Evolutionary conservation across 495 filamentous ascomycete species (phyloP).

Genomic region (Lophium mytilinum): DNA sequence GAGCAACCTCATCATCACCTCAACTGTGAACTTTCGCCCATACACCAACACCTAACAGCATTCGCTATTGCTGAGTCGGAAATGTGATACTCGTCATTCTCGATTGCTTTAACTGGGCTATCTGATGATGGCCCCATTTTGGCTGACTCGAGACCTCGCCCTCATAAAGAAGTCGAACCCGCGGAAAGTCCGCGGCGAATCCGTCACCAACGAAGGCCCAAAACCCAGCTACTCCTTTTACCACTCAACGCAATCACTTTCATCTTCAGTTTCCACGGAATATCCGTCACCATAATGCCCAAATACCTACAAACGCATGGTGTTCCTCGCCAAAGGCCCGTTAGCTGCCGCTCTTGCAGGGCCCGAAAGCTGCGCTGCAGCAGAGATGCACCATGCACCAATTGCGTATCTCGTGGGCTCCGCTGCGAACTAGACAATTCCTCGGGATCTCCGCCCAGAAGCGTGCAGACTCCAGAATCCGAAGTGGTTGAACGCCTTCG

Average conservation of each 20-base stretch:
- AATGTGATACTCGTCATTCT: too few relatives aligned
- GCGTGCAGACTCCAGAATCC: neutral
- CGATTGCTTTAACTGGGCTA: too few relatives aligned
- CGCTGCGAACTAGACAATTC: constrained; percentile 17
- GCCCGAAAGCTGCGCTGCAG: constrained; percentile 28
- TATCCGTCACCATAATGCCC: constrained; percentile 10
- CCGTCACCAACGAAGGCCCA: too few relatives aligned
- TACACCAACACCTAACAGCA: too few relatives aligned
- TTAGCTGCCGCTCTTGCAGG: constrained; percentile 15
- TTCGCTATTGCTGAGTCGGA: too few relatives aligned
- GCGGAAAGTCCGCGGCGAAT: too few relatives aligned
- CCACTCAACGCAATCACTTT: neutral
- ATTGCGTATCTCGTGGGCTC: constrained; percentile 27
- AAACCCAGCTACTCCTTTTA: too few relatives aligned
- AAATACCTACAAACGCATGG: constrained; percentile 3
- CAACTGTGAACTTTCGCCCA: too few relatives aligned
- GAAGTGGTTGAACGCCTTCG: constrained; percentile 10
- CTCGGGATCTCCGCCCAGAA: neutral
- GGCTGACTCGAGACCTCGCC: too few relatives aligned
- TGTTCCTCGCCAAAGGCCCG: constrained; percentile 12
- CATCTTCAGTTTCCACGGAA: neutral
- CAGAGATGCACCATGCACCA: constrained; percentile 26
- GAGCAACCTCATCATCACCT: too few relatives aligned
- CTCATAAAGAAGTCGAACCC: too few relatives aligned
- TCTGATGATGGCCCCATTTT: too few relatives aligned